Evolutionary conservation across 345 rosid species (phyloP), one percentile per base, ranked within the genome.

Genomic region (Linum usitatissimum): DNA sequence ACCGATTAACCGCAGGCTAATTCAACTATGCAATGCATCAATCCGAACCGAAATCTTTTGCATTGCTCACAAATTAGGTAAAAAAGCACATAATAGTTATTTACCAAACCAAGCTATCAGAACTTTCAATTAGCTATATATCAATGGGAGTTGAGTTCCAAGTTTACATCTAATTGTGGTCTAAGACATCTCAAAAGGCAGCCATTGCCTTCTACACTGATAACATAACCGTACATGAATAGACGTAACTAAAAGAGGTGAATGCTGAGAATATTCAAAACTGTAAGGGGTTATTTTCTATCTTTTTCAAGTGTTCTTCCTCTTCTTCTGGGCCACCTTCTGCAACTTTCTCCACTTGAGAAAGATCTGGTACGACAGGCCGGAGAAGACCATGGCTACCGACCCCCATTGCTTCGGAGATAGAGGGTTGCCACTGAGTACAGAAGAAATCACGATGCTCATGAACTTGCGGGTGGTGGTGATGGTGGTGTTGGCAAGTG

Each of bases 381-480:
- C 97, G 20, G 94, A 83, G 84, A 93, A 93, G 23, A 93, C 96
- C 97, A 93, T 87, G 15, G 76, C 59, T 19, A 93, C 94, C 51
- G 94, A 86, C 0, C 88, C 94, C 99, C 99, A 90, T 74, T 93
- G 96, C 66, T 86, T 90, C 59, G 76, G 3, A 34, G 97, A 86
- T 63, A 93, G 70, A 18, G 97, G 97, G 71, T 93, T 93, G 62
- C 97, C 87, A 18, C 99, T 87, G 62, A 93, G 78, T 36, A 93
- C 51, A 1, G 96, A 90, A 4, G 99, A 93, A 9, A 93, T 86
- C 19, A 93, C 87, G 2, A 90, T 93, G 79, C 99, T 87, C 53
- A 87, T 91, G 61, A 90, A 93, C 73, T 92, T 92, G 67, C 94
- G 86, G 0, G 97, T 87, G 2, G 99, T 93, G 68, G 97, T 90